Conservation (phyloP, 176 grass and related monocot genomes). For the Zoysia pacifica region DNA sequence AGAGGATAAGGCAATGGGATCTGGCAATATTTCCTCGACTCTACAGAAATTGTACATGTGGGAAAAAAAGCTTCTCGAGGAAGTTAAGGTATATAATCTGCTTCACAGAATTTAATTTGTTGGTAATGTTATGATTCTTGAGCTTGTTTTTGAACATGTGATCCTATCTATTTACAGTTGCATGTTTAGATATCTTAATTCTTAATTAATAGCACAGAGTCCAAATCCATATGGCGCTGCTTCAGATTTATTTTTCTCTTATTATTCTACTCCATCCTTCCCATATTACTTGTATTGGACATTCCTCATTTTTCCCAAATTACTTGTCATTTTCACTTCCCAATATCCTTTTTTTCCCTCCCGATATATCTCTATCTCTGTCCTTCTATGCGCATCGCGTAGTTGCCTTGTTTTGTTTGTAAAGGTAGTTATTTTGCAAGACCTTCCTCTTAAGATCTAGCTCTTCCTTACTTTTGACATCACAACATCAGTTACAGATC, state of each 20-base stretch:
- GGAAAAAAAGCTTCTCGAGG: conserved; percentile 96
- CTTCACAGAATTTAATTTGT: conserved; percentile 36
- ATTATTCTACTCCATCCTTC: neutral
- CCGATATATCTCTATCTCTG: too few relatives aligned
- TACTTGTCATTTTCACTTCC: too few relatives aligned
- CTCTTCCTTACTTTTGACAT: neutral
- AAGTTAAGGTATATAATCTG: conserved; percentile 78
- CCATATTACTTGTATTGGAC: too few relatives aligned
- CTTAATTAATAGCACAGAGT: neutral
- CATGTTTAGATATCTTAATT: conserved; percentile 11
- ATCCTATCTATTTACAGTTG: neutral
- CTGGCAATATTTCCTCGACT: conserved; percentile 86
- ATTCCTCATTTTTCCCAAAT: too few relatives aligned
- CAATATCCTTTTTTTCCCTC: too few relatives aligned
- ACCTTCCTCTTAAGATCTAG: neutral
- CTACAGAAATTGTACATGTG: conserved; percentile 96
- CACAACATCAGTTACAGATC: neutral
- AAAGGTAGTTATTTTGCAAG: neutral
- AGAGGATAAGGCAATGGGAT: conserved; percentile 78
- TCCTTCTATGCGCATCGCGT: too few relatives aligned
- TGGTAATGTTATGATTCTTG: neutral
- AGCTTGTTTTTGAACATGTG: conserved; percentile 26
- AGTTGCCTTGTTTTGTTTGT: neutral
- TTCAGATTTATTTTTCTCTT: conserved; percentile 23
- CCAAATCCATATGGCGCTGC: neutral